A percentile compares a stretch with the other conserved stretches of the same genome.
These are phyloP conservation scores for Dothistroma pini DNA, from an alignment of 2,329 filamentous ascomycete species.

Conservation along the genomic window DNA sequence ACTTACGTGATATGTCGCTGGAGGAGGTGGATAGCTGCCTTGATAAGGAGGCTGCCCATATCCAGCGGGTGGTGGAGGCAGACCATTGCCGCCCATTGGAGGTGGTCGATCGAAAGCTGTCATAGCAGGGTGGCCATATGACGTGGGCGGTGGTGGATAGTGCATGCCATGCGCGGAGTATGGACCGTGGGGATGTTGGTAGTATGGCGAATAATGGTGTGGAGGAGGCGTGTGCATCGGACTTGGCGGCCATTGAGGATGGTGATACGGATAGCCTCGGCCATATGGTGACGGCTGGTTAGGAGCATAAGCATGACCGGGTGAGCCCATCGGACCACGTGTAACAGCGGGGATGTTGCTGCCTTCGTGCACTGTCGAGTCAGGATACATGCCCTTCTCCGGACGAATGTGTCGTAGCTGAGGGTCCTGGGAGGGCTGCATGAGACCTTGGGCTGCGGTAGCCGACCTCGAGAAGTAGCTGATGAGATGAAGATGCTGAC, in stretches of 20 bases:
- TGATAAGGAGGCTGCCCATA: conserved; percentile 32
- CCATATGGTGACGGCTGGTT: conserved; percentile 42
- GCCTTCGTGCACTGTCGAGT: conserved; percentile 85
- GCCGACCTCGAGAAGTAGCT: conserved; percentile 90
- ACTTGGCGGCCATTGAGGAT: conserved; percentile 40
- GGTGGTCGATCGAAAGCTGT: conserved; percentile 40
- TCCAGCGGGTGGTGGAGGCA: conserved; percentile 34
- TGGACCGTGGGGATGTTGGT: conserved; percentile 29
- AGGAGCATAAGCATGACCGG: conserved; percentile 53
- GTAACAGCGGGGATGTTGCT: conserved; percentile 78
- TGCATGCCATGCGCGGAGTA: conserved; percentile 30
- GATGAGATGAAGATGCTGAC: conserved; percentile 94
- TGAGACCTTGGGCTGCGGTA: conserved; percentile 66
- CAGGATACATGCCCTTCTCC: conserved; percentile 92
- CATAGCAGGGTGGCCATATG: conserved; percentile 25
- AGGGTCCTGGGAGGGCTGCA: conserved; percentile 78
- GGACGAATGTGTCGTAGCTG: conserved; percentile 77
- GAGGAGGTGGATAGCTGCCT: conserved; percentile 25
- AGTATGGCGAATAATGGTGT: conserved; percentile 34
- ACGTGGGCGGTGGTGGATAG: conserved; percentile 32
- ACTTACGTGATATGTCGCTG: conserved; percentile 21
- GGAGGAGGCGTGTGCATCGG: conserved; percentile 41
- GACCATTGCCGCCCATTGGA: conserved; percentile 33
- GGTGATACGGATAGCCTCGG: conserved; percentile 35
- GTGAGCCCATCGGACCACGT: conserved; percentile 63